A percentile compares a stretch with the other conserved stretches of the same genome.
Conservation (phyloP, 768 basidiomycete species). For the Amyloporia xantha region DNA sequence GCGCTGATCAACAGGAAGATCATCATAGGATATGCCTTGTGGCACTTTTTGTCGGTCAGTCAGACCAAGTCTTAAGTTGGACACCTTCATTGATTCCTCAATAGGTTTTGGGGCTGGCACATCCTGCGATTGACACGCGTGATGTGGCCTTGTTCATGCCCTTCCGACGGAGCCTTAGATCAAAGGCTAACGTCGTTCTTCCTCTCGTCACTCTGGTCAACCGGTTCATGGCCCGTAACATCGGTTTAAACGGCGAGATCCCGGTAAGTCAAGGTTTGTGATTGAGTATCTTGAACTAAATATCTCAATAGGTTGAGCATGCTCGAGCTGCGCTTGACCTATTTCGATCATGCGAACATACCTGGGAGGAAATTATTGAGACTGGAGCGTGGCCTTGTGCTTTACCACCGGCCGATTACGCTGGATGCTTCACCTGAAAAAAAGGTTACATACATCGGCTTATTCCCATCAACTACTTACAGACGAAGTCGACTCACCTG, state of each 20-base stretch:
- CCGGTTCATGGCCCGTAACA: constrained; percentile 38
- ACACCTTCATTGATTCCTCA: neutral
- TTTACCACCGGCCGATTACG: constrained; percentile 19
- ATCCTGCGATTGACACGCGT: constrained; percentile 46
- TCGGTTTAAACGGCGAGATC: constrained; percentile 31
- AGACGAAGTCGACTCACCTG: too few species aligned
- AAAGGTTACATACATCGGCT: too few species aligned
- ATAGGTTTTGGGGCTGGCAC: constrained; percentile 45
- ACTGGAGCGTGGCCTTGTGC: constrained; percentile 48
- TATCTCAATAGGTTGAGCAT: constrained; percentile 31
- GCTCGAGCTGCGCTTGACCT: constrained; percentile 46
- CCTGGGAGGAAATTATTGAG: constrained; percentile 40
- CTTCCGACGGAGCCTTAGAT: constrained; percentile 37
- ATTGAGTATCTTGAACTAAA: too few species aligned
- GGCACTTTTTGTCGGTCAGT: constrained; percentile 47
- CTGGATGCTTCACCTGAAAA: constrained; percentile 16
- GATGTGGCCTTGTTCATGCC: constrained; percentile 49
- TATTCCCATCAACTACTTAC: too few species aligned
- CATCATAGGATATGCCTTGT: constrained; percentile 49
- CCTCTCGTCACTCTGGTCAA: constrained; percentile 37
- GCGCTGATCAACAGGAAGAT: constrained; percentile 40
- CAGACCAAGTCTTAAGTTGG: neutral
- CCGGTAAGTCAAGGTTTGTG: constrained; percentile 36
- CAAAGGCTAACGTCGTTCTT: constrained; percentile 25
- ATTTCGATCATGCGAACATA: constrained; percentile 43